Base-by-base conservation (phyloP, 2,329 filamentous ascomycete species). In the Alternaria dauci region DNA sequence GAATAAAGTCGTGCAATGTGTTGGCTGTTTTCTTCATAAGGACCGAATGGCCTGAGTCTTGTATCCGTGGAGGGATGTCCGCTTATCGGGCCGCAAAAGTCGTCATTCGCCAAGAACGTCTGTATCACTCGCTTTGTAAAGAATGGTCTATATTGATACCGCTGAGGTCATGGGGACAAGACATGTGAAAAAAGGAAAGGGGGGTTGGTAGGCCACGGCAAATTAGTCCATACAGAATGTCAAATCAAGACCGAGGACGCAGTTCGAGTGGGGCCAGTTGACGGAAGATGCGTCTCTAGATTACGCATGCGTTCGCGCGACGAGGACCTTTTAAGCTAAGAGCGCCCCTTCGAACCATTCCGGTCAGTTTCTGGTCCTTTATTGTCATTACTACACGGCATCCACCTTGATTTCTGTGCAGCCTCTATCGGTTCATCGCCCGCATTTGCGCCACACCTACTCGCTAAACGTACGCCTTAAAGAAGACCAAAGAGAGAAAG, bases 51-150 rank as follows among this genome's bases (percentile, higher is more conserved):
- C 32, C 12, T 38, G 46, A 38, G 46, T 50, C 12, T 23, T 26
- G 50, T 12, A 52, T 6, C 23, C 36, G 50, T 52, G 20, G 32
- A 36, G n/a, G 39, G 23, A 34, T 41, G 36, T 38, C 50, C 36
- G 50, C 23, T 52, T 52, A 52, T 52, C 50, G 50, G 50, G 25
- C 50, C 36, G 50, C 36, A 41, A 41, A 52, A 41, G 50, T 26
- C 36, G 36, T 52, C 50, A 41, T 52, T 41, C 36, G 50, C 50
- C 50, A 41, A 52, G 34, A 14, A 38, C 23, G 23, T 16, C n/a
- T 26, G 25, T 41, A 30, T 30, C 8, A 9, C 32, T 14, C 2
- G 32, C 36, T 7, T 50, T 8, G 23, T 25, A 23, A 39, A 20
- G 5, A 41, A 7, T 4, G 1, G 2, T 41, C 23, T 52, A 23